Conservation (phyloP, 805 yeast species). For the Lachancea cidri region DNA sequence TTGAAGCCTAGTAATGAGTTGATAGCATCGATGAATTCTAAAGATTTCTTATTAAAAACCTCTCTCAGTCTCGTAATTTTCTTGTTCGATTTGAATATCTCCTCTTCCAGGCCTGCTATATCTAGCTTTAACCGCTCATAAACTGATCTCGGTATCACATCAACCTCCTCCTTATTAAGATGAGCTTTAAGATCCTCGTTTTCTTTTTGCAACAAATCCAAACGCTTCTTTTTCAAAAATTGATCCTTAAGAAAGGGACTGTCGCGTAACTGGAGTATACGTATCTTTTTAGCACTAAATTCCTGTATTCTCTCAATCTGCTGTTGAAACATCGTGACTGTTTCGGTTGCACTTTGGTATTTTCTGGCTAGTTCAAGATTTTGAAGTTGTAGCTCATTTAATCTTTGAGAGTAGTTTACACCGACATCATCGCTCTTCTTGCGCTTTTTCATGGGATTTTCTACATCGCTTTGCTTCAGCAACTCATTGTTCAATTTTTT, state of each 20-base stretch:
- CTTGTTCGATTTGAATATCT: constrained; percentile 47
- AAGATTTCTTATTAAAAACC: constrained; percentile 59
- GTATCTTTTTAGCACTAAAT: constrained; percentile 36
- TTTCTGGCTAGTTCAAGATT: constrained; percentile 37
- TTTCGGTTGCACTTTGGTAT: constrained; percentile 35
- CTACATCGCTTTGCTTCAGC: constrained; percentile 13
- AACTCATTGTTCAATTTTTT: constrained; percentile 29
- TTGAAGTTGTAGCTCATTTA: constrained; percentile 38
- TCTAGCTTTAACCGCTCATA: constrained; percentile 60
- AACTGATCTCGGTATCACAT: constrained; percentile 52
- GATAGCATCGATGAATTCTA: constrained; percentile 63
- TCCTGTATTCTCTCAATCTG: constrained; percentile 35
- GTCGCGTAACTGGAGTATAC: constrained; percentile 56
- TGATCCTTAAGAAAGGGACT: constrained; percentile 65
- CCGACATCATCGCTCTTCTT: constrained; percentile 25
- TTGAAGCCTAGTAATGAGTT: constrained; percentile 66
- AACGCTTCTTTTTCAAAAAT: constrained; percentile 46
- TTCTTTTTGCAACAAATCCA: constrained; percentile 51
- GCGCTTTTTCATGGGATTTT: constrained; percentile 25
- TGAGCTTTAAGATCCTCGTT: constrained; percentile 47
- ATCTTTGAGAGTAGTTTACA: constrained; percentile 26
- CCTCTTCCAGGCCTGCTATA: constrained; percentile 41
- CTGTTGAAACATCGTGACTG: constrained; percentile 34
- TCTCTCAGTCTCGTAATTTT: constrained; percentile 47
- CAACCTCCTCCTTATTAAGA: constrained; percentile 14